Evolutionary conservation across 345 rosid species (phyloP).

Genomic region (Citrus sp.): DNA sequence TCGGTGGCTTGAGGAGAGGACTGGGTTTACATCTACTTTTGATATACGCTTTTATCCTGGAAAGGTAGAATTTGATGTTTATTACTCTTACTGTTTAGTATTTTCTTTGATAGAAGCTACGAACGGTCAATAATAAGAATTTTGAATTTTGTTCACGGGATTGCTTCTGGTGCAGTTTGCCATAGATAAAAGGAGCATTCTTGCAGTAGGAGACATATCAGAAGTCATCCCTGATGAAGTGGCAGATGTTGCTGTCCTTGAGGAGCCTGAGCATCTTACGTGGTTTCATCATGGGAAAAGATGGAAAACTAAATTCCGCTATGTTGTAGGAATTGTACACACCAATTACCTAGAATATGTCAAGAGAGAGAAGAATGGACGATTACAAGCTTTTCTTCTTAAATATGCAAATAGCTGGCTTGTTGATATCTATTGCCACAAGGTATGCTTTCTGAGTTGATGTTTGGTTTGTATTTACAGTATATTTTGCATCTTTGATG

Average conservation of each 20-base stretch:
- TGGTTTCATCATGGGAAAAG: conserved; percentile 98
- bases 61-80: conserved; percentile 46
- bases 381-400: conserved; percentile 56
- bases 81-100: not conserved
- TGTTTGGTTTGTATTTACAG: not conserved
- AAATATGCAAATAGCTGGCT: conserved; percentile 70
- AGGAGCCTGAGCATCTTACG: conserved; percentile 98
- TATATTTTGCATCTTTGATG: not conserved
- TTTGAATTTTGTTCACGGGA: conserved; percentile 3
- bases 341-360: conserved; percentile 94
- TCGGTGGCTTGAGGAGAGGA: conserved; percentile 78
- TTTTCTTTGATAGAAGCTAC: not conserved
- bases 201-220: conserved; percentile 82
- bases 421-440: conserved; percentile 86
- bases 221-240: conserved; percentile 71
- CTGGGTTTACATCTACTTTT: conserved; percentile 46
- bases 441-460: conserved; percentile 42
- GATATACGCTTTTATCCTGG: conserved; percentile 71
- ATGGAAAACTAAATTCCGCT: conserved; percentile 81
- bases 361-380: conserved; percentile 80
- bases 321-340: conserved; percentile 75
- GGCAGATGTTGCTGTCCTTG: conserved; percentile 91
- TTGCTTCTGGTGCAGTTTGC: conserved; percentile 59
- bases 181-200: conserved; percentile 82
- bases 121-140: not conserved